phyloP scores from a whole-genome alignment of 805 yeast species.

The Ogataea pini region DNA sequence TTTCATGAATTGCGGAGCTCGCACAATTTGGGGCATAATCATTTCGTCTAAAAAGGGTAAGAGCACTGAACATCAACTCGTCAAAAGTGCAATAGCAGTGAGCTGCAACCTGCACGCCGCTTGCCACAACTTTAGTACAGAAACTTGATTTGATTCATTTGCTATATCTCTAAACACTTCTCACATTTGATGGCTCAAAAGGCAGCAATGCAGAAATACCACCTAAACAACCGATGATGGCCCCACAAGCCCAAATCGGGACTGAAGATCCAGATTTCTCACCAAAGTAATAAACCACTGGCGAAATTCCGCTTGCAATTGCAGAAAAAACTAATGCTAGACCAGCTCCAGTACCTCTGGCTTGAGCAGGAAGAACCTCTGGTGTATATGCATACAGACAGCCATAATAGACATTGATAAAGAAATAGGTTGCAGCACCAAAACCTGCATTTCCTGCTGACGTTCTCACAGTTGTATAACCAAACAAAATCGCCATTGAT shows the following conservation, averaged over 20 bases:
- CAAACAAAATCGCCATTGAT: constrained; percentile 59
- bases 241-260: constrained; percentile 65
- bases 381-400: constrained; percentile 67
- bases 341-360: constrained; percentile 59
- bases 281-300: constrained; percentile 56
- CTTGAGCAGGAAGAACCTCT: constrained; percentile 53
- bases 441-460: constrained; percentile 54
- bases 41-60: neutral
- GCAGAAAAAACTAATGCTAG: constrained; percentile 57
- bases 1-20: no score
- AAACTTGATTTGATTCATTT: no score
- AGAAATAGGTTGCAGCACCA: constrained; percentile 49
- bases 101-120: no score
- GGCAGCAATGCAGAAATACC: constrained; percentile 48
- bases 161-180: constrained; percentile 21
- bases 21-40: neutral
- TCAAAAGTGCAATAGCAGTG: no score
- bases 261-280: constrained; percentile 48
- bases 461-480: constrained; percentile 61
- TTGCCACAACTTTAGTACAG: no score
- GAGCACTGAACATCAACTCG: no score
- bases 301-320: constrained; percentile 56
- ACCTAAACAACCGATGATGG: constrained; percentile 48
- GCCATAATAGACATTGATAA: constrained; percentile 53
- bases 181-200: constrained; percentile 48